Conservation (phyloP, 306 rosid genomes). For the Prunus campanulata region DNA sequence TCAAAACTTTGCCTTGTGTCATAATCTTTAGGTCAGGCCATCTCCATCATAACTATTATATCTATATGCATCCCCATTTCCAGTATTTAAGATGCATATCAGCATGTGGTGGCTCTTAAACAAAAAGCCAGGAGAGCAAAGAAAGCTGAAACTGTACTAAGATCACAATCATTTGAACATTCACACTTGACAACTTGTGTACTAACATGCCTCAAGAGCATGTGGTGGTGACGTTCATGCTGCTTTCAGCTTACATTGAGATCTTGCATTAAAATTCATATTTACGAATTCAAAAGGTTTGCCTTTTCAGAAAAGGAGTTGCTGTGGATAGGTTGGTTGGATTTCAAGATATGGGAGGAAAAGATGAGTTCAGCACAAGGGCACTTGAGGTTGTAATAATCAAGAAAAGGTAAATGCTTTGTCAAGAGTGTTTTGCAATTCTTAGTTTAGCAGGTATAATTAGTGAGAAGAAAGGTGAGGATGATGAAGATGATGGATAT, state of each 20-base stretch:
- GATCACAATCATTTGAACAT: background rate
- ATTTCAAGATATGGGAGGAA: slow-evolving; percentile 84
- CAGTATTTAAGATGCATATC: background rate
- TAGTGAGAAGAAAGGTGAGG: slow-evolving; percentile 50
- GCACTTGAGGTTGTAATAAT: slow-evolving; percentile 58
- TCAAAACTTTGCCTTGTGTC: slow-evolving; percentile 93
- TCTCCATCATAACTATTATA: background rate
- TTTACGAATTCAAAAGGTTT: slow-evolving; percentile 10
- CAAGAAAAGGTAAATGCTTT: slow-evolving; percentile 72
- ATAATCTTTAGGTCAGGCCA: slow-evolving; percentile 73
- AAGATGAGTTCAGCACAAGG: slow-evolving; percentile 72
- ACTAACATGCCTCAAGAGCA: background rate
- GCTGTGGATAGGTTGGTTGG: slow-evolving; percentile 83
- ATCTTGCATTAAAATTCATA: background rate
- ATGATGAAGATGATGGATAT: slow-evolving; percentile 18
- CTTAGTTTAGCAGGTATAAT: slow-evolving; percentile 54
- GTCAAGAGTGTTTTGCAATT: background rate
- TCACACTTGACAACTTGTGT: no score
- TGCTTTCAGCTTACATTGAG: background rate
- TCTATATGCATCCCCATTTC: slow-evolving; percentile 7
- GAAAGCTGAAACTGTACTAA: background rate
- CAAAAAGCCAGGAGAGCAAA: background rate
- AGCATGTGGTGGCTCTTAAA: background rate
- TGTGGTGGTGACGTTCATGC: background rate
- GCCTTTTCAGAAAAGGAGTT: slow-evolving; percentile 60